These are phyloP conservation scores for Chlamydomonas incerta DNA, from an alignment of 139 green algal genomes.

Conservation along the genomic window DNA sequence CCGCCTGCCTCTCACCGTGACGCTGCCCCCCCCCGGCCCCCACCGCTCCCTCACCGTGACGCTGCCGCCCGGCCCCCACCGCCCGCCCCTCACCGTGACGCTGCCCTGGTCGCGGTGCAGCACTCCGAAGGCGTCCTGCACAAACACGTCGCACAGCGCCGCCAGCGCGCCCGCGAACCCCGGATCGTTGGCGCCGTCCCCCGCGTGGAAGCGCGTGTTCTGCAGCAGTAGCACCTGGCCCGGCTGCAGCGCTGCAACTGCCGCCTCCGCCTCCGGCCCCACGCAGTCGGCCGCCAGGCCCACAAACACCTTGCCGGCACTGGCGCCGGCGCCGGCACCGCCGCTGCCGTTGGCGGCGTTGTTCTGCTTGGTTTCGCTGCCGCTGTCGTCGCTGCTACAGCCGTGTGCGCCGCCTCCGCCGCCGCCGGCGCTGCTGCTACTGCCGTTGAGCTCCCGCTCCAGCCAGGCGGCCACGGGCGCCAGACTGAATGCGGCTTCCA, in stretches of 20 bases:
- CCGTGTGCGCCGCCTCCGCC: too few species aligned
- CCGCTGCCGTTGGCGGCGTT: too few species aligned
- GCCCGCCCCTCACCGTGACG: conserved; percentile 53
- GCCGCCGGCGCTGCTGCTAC: too few species aligned
- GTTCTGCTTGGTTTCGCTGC: too few species aligned
- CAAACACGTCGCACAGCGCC: conserved; percentile 65
- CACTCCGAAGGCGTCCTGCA: conserved; percentile 72
- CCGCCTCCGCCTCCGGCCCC: conserved; percentile 28
- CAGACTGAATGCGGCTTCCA: conserved; percentile 35
- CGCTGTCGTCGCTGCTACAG: too few species aligned
- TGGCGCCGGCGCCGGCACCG: background rate
- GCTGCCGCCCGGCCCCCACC: background rate
- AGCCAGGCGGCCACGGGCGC: conserved; percentile 34
- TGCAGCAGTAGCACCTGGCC: conserved; percentile 68
- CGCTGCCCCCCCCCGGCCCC: background rate
- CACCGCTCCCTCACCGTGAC: background rate
- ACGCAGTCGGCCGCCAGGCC: conserved; percentile 56
- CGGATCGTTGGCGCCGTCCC: conserved; percentile 52
- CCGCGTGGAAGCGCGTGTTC: conserved; percentile 71
- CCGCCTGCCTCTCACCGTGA: too few species aligned
- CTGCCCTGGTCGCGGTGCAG: conserved; percentile 66
- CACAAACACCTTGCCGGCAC: conserved; percentile 15
- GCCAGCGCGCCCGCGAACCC: conserved; percentile 58
- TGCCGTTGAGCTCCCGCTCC: conserved; percentile 2
- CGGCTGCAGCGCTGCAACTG: conserved; percentile 27